Conservation (phyloP, 371 early-diverging fungal genomes). For the Entomophthora muscae region DNA sequence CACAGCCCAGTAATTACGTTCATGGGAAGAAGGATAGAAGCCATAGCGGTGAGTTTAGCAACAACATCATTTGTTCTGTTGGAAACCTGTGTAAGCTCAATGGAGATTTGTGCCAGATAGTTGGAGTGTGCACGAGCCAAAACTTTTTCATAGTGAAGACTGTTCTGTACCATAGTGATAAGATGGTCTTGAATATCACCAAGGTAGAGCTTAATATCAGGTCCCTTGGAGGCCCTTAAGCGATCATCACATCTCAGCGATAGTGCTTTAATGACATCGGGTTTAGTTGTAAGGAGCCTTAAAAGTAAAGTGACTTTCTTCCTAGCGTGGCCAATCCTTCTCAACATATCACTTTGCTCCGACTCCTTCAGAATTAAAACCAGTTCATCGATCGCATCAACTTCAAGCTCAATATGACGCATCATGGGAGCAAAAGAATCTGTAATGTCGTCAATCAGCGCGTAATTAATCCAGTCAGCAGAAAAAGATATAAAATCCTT, state of each 20-base stretch:
- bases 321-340: slow-evolving; percentile 66
- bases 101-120: slow-evolving; percentile 88
- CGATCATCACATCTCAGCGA: too few relatives aligned
- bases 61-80: too few relatives aligned
- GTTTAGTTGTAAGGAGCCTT: slow-evolving; percentile 53
- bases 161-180: too few relatives aligned
- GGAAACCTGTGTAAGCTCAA: too few relatives aligned
- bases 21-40: too few relatives aligned
- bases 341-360: slow-evolving; percentile 73
- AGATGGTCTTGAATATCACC: too few relatives aligned
- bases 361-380: slow-evolving; percentile 76
- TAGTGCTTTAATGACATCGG: slow-evolving; percentile 63
- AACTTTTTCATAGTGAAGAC: too few relatives aligned
- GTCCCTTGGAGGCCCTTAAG: too few relatives aligned
- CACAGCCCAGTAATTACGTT: too few relatives aligned
- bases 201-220: too few relatives aligned
- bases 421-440: slow-evolving; percentile 66
- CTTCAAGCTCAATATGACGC: slow-evolving; percentile 64
- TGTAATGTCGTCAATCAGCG: too few relatives aligned
- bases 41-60: too few relatives aligned
- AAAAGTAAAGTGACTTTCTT: slow-evolving; percentile 57
- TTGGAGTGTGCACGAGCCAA: slow-evolving; percentile 81
- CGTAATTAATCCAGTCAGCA: slow-evolving; percentile 77
- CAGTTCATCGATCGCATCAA: slow-evolving; percentile 77
- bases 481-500: slow-evolving; percentile 25